Percentiles rank a stretch among this genome's conserved stretches.
These are phyloP conservation scores for Hyaloscypha hepaticicola DNA, from an alignment of 495 filamentous ascomycete species.

Conservation along the genomic window DNA sequence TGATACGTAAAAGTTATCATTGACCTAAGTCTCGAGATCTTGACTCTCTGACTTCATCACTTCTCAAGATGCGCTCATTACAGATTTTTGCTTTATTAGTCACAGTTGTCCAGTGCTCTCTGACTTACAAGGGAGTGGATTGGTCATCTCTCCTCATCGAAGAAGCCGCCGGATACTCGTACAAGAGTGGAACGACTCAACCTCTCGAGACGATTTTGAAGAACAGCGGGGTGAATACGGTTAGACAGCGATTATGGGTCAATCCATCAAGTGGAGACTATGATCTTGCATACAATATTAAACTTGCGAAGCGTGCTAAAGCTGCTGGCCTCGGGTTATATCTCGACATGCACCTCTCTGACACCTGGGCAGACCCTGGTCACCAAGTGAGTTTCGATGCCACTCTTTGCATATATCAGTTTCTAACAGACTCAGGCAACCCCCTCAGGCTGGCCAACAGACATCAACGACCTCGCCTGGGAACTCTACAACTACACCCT, in stretches of 20 bases:
- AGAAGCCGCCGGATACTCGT: slow-evolving; percentile 59
- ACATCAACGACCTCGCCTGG: slow-evolving; percentile 56
- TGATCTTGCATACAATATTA: slow-evolving; percentile 66
- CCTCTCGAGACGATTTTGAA: slow-evolving; percentile 63
- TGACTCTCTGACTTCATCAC: background rate
- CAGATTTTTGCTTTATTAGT: background rate
- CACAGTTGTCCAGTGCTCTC: slow-evolving; percentile 37
- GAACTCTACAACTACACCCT: slow-evolving; percentile 67
- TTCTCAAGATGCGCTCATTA: background rate
- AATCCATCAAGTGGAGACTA: slow-evolving; percentile 65
- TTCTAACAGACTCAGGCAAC: slow-evolving; percentile 36
- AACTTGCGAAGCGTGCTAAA: slow-evolving; percentile 62
- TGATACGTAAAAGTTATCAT: background rate
- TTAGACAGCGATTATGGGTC: slow-evolving; percentile 73
- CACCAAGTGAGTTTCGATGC: slow-evolving; percentile 39
- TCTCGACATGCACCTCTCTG: slow-evolving; percentile 68
- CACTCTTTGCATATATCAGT: background rate
- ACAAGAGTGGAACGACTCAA: slow-evolving; percentile 53
- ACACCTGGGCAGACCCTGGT: slow-evolving; percentile 59
- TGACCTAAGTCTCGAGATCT: background rate
- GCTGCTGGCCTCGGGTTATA: slow-evolving; percentile 64
- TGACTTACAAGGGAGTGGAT: slow-evolving; percentile 68
- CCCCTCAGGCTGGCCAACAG: slow-evolving; percentile 60
- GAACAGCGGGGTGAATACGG: slow-evolving; percentile 64
- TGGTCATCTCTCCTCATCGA: slow-evolving; percentile 69